Percentiles rank a stretch among this genome's conserved stretches.
Evolutionary conservation across 1,139 yeast species (phyloP).

Genomic region (Geotrichum carabidarum): DNA sequence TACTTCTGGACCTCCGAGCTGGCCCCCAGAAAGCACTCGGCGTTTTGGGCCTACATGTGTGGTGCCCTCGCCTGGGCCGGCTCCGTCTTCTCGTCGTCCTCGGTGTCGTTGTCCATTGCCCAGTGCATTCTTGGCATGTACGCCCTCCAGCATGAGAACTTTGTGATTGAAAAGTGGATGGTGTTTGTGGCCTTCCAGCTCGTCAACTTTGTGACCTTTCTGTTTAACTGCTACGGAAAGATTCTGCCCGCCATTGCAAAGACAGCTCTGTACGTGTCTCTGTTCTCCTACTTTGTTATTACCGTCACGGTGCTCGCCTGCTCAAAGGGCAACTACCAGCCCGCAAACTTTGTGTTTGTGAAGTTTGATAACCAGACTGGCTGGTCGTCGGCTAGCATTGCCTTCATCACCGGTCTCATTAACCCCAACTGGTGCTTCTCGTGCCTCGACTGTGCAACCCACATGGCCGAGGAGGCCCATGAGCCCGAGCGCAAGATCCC

Average conservation of each 20-base stretch:
- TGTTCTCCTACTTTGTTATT: slow-evolving; percentile 45
- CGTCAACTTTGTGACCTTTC: slow-evolving; percentile 33
- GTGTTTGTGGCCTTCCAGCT: slow-evolving; percentile 45
- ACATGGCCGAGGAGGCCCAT: slow-evolving; percentile 55
- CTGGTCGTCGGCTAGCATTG: slow-evolving; percentile 51
- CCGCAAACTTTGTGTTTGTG: slow-evolving; percentile 48
- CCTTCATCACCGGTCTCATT: slow-evolving; percentile 56
- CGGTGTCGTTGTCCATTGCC: slow-evolving; percentile 50
- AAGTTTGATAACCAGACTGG: slow-evolving; percentile 52
- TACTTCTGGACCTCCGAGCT: slow-evolving; percentile 56
- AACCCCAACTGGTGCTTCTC: slow-evolving; percentile 60
- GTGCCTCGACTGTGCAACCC: slow-evolving; percentile 58
- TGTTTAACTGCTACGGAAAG: slow-evolving; percentile 39
- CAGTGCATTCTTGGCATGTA: slow-evolving; percentile 49
- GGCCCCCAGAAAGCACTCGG: slow-evolving; percentile 48
- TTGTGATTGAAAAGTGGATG: slow-evolving; percentile 44
- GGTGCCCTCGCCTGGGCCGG: slow-evolving; percentile 59
- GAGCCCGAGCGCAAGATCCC: slow-evolving; percentile 52
- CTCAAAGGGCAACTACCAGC: slow-evolving; percentile 47
- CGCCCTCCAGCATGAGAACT: slow-evolving; percentile 42
- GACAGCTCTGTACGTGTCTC: slow-evolving; percentile 47
- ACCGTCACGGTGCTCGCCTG: slow-evolving; percentile 47
- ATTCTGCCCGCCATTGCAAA: slow-evolving; percentile 41
- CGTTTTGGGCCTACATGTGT: slow-evolving; percentile 49
- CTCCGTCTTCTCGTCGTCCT: slow-evolving; percentile 53